A percentile compares a stretch with the other conserved stretches of the same genome.
phyloP scores from a whole-genome alignment of 2,329 filamentous ascomycete species.

The Xylariaceae sp. region DNA sequence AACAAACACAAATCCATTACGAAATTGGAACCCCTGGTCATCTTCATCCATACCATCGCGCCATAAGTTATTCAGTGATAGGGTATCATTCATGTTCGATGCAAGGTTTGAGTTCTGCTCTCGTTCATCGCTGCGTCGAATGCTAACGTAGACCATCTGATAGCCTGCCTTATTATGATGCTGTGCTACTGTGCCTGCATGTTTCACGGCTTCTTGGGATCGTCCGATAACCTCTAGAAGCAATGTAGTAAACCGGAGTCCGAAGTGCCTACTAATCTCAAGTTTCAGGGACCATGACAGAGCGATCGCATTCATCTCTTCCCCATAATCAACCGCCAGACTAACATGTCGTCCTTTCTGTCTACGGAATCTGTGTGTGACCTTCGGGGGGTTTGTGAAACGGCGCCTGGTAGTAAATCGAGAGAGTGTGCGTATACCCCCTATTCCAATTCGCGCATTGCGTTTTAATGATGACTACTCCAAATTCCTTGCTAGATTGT shows the following conservation, averaged over 20 bases:
- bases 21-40: conserved; percentile 3
- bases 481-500: conserved; percentile 42
- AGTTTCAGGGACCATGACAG: neutral
- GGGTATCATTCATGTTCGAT: neutral
- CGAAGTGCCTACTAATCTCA: neutral
- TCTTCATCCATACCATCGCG: conserved; percentile 9
- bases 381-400: neutral
- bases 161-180: neutral
- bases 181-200: neutral
- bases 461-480: conserved; percentile 36
- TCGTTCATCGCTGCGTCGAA: neutral
- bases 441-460: conserved; percentile 5
- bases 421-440: conserved; percentile 1
- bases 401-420: neutral
- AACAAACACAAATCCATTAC: conserved; percentile 16
- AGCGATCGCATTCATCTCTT: neutral
- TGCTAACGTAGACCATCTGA: neutral
- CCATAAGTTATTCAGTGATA: neutral
- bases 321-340: neutral
- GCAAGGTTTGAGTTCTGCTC: conserved; percentile 7
- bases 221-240: neutral
- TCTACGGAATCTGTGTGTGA: neutral
- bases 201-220: neutral
- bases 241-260: neutral
- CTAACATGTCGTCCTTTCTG: neutral